Percentiles rank a stretch among this genome's conserved stretches.
phyloP scores from a whole-genome alignment of 202 grass and related monocot species.

The Cymbopogon flexuosus region DNA sequence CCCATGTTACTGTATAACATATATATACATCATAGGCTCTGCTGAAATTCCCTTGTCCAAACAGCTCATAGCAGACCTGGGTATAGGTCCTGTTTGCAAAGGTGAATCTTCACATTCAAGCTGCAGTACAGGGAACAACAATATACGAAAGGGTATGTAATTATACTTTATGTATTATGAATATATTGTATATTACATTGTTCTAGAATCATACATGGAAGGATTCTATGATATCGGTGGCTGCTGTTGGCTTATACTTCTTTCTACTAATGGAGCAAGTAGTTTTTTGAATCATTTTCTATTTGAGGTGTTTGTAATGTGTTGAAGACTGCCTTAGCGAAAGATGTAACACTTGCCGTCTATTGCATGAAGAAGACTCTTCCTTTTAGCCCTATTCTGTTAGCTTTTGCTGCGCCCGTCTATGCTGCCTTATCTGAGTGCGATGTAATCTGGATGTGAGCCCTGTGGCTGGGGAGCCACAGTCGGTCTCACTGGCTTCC shows the following conservation, averaged over 20 bases:
- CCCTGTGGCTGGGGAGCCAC: too few species aligned
- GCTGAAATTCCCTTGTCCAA: conserved; percentile 10
- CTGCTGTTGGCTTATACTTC: neutral
- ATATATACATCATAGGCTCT: neutral
- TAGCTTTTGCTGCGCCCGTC: too few species aligned
- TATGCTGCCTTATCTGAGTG: too few species aligned
- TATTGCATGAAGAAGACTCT: too few species aligned
- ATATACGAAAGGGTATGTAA: conserved; percentile 30
- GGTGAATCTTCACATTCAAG: conserved; percentile 32
- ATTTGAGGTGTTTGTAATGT: neutral
- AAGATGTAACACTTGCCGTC: too few species aligned
- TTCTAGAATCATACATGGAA: conserved; percentile 10
- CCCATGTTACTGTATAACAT: neutral
- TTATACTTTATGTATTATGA: neutral
- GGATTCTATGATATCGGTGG: neutral
- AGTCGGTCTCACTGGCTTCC: too few species aligned
- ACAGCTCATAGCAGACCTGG: conserved; percentile 59
- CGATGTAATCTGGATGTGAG: too few species aligned
- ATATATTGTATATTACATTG: neutral
- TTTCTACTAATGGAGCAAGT: neutral
- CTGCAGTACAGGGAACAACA: conserved; percentile 21
- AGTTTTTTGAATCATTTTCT: neutral
- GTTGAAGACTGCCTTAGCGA: too few species aligned
- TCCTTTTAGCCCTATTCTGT: too few species aligned
- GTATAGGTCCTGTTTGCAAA: conserved; percentile 45